These are phyloP conservation scores for Pyricularia sp. DNA, from an alignment of 2,329 filamentous ascomycete species.

Conservation along the genomic window DNA sequence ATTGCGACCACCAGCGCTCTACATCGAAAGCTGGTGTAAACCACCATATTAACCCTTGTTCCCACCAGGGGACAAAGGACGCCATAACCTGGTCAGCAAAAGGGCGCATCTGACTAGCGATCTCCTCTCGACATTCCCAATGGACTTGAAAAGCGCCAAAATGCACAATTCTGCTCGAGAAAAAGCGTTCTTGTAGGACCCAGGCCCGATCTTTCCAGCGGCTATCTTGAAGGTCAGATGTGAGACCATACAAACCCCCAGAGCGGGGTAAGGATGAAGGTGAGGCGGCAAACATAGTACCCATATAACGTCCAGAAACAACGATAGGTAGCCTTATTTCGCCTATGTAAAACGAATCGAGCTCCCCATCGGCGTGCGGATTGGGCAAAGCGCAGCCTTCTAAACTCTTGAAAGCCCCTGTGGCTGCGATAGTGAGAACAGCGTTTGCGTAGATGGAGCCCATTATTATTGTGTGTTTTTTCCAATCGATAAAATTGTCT, in stretches of 20 bases:
- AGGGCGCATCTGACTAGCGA: neutral
- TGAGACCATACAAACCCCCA: neutral
- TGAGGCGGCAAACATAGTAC: neutral
- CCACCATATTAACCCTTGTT: no score
- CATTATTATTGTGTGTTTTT: neutral
- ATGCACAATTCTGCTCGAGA: neutral
- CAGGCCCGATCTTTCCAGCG: neutral
- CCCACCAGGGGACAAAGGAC: no score
- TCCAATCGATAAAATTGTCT: neutral
- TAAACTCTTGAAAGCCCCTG: neutral
- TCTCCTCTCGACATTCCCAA: neutral
- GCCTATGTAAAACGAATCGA: neutral
- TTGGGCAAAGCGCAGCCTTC: neutral
- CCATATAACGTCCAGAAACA: neutral
- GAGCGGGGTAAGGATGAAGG: no score
- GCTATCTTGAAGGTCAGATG: neutral
- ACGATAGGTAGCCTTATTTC: neutral
- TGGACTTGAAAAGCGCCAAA: neutral
- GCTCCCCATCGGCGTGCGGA: neutral
- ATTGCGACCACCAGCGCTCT: neutral
- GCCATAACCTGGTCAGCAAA: neutral
- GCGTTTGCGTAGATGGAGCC: conserved; percentile 1
- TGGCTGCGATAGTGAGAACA: neutral
- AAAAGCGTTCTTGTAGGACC: neutral
- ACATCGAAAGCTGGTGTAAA: no score